Percentiles rank a stretch among this genome's conserved stretches.
Evolutionary conservation across 805 yeast species (phyloP).

Genomic region (Kregervanrija pseudodelftensis): DNA sequence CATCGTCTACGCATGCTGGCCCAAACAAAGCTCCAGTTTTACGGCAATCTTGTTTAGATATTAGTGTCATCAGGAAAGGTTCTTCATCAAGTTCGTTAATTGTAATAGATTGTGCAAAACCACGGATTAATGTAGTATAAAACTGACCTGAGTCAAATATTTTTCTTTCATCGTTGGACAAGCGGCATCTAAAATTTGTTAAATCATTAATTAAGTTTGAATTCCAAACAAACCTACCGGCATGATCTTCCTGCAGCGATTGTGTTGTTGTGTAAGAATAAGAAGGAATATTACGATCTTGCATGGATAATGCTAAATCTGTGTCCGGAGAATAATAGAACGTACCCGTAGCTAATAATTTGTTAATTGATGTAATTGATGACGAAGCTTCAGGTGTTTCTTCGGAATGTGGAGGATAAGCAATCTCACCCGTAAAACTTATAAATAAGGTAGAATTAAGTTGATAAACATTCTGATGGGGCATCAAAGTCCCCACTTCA

Average conservation of each 20-base stretch:
- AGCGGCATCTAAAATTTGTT: slow-evolving; percentile 37
- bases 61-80: slow-evolving; percentile 32
- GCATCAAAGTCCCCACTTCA: slow-evolving; percentile 49
- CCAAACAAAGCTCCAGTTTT: slow-evolving; percentile 46
- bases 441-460: slow-evolving; percentile 59
- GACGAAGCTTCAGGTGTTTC: slow-evolving; percentile 1
- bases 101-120: slow-evolving; percentile 37
- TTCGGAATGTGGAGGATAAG: slow-evolving; percentile 3
- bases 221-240: slow-evolving; percentile 46
- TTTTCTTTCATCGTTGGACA: slow-evolving; percentile 33
- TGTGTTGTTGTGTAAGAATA: slow-evolving; percentile 9
- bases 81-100: slow-evolving; percentile 24
- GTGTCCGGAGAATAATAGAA: slow-evolving; percentile 42
- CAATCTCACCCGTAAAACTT: slow-evolving; percentile 48
- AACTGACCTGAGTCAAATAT: slow-evolving; percentile 42
- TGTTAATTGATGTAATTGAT: slow-evolving; percentile 25
- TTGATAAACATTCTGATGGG: slow-evolving; percentile 44
- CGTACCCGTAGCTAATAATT: slow-evolving; percentile 38
- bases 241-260: slow-evolving; percentile 31
- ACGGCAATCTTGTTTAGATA: slow-evolving; percentile 44
- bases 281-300: slow-evolving; percentile 21
- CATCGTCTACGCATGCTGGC: slow-evolving; percentile 52
- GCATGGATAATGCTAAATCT: slow-evolving; percentile 38
- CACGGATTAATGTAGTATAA: slow-evolving; percentile 41
- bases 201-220: slow-evolving; percentile 38